Base-by-base conservation (phyloP, 108 stramenopile genomes). In the Skeletonema potamos region DNA sequence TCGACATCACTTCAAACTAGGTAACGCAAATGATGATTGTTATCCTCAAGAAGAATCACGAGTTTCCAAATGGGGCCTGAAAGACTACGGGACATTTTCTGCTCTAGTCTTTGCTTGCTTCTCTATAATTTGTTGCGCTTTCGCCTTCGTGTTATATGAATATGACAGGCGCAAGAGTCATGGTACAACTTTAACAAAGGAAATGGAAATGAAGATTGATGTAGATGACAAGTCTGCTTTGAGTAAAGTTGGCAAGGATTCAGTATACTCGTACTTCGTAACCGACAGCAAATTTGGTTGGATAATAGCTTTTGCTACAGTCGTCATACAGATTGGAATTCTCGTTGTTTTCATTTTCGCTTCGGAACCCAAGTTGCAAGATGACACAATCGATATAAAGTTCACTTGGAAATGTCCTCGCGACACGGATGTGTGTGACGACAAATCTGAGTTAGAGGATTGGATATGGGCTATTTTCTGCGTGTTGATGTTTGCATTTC, bases 191-290 rank as follows among this genome's bases (percentile, higher is more conserved):
- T n/a, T n/a, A n/a, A n/a, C n/a, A n/a, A 32, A 0, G 30, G 30
- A 6, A 32, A 6, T 32, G 5, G 6, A 32, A 6, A n/a, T 55
- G 10, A 22, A 15, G 17, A n/a, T n/a, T n/a, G n/a, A n/a, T n/a
- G n/a, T n/a, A 28, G 64, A 43, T 12, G 15, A 48, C 13, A 44
- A 64, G 22, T 64, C 43, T 48, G 64, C 64, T 6, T 44, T 64
- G 20, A 15, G 44, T 13, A 46, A 37, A 24, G 27, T 64, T 44
- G 64, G 64, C 18, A 33, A 68, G 8, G 54, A 57, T 29, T 58
- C 56, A 8, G 67, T 68, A 13, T 68, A 68, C 9, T 24, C 26
- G 6, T 67, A 54, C 27, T 55, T 67, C 13, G 51, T 67, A 15
- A 34, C 24, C 29, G 29, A 55, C 33, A 67, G 66, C 27, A 20